Percentiles rank a stretch among this genome's conserved stretches.
phyloP scores from a whole-genome alignment of 2,329 filamentous ascomycete species.

The Pseudohalonectria lignicola region DNA sequence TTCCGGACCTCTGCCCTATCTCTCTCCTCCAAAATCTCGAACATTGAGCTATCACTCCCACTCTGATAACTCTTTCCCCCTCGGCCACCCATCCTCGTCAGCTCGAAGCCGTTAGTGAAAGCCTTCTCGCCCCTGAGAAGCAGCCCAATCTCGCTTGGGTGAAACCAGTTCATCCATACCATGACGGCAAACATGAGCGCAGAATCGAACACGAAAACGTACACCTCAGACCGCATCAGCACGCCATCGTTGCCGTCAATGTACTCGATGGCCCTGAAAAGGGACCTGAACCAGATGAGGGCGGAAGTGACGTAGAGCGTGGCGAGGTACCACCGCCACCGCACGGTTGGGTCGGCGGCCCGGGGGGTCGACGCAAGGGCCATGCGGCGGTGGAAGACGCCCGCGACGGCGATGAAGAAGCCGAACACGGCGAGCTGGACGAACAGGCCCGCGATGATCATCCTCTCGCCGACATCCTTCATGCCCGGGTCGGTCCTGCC shows the following conservation, averaged over 20 bases:
- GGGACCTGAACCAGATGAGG: constrained; percentile 24
- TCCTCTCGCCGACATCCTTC: constrained; percentile 27
- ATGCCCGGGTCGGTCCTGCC: constrained; percentile 23
- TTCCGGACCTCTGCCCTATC: too few species aligned
- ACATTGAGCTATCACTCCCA: too few species aligned
- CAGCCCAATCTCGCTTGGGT: constrained; percentile 3
- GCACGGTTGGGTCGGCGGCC: constrained; percentile 9
- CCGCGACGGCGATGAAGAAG: constrained; percentile 37
- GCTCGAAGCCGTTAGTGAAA: background rate
- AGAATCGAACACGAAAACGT: constrained; percentile 20
- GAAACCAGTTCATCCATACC: constrained; percentile 5
- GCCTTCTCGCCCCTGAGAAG: constrained; percentile 1
- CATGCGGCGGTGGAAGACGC: constrained; percentile 39
- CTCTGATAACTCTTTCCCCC: too few species aligned
- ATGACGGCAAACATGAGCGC: constrained; percentile 13
- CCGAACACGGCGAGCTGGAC: constrained; percentile 47
- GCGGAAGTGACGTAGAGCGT: constrained; percentile 10
- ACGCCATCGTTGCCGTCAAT: constrained; percentile 17
- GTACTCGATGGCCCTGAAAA: constrained; percentile 28
- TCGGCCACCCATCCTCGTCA: too few species aligned
- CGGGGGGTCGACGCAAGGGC: constrained; percentile 14
- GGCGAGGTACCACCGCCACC: constrained; percentile 12
- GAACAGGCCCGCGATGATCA: constrained; percentile 45
- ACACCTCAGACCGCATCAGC: constrained; percentile 15
- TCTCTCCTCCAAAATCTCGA: too few species aligned